Evolutionary conservation across 306 rosid species (phyloP).

Genomic region (Vigna reflexopilosa): DNA sequence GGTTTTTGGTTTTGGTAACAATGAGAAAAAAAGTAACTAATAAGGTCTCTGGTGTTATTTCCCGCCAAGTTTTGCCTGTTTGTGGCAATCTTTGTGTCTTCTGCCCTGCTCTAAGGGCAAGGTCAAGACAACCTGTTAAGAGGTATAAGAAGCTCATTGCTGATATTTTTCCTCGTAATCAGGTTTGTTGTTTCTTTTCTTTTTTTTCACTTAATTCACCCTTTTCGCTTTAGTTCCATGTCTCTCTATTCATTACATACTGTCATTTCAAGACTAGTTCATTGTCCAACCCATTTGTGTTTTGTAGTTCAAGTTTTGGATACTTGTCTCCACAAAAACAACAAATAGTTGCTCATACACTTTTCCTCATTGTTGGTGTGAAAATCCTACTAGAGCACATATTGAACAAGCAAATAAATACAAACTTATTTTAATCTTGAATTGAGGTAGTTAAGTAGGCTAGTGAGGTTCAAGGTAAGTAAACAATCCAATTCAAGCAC

Average conservation of each 20-base stretch:
- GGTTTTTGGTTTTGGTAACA: slow-evolving; percentile 3
- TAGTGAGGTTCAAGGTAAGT: slow-evolving; percentile 36
- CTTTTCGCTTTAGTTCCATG: not conserved
- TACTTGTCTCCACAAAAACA: not conserved
- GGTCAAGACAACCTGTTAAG: slow-evolving; percentile 99
- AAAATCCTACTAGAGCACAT: not conserved
- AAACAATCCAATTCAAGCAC: slow-evolving; percentile 6
- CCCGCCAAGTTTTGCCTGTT: slow-evolving; percentile 92
- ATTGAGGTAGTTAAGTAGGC: slow-evolving; percentile 33
- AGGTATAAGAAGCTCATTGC: slow-evolving; percentile 98
- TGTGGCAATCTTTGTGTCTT: slow-evolving; percentile 90
- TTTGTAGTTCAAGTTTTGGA: not conserved
- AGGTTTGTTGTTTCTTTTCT: slow-evolving; percentile 57
- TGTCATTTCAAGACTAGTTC: slow-evolving; percentile 38
- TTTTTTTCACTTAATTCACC: not conserved
- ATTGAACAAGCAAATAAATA: not conserved
- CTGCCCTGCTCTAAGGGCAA: slow-evolving; percentile 86
- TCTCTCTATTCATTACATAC: slow-evolving; percentile 26
- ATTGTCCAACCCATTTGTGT: not conserved
- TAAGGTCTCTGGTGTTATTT: slow-evolving; percentile 78
- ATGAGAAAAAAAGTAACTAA: slow-evolving; percentile 60
- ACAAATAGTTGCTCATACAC: not conserved
- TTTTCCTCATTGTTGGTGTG: not conserved
- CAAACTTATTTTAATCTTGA: slow-evolving; percentile 33
- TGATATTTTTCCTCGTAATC: slow-evolving; percentile 87